Evolutionary conservation across 1,284 basidiomycete genomes (phyloP).

Genomic region (Grifola frondosa): DNA sequence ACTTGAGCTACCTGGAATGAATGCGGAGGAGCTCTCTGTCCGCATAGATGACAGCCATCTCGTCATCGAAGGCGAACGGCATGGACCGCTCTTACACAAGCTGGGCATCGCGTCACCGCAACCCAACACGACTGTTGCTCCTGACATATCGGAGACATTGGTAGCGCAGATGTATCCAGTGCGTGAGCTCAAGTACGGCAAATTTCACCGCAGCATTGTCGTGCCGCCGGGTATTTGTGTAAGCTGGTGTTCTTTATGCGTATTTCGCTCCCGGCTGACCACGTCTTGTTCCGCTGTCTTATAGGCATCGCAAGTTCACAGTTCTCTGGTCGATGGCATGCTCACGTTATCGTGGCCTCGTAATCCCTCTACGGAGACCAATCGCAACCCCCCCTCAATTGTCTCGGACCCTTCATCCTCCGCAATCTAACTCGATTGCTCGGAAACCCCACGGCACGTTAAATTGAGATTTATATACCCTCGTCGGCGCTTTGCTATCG

Average conservation of each 20-base stretch:
- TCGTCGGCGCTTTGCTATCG: too few species aligned
- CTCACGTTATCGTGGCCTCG: constrained; percentile 27
- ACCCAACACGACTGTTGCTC: constrained; percentile 1
- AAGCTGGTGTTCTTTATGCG: too few species aligned
- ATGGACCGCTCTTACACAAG: constrained; percentile 20
- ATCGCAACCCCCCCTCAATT: not conserved
- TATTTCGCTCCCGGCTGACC: too few species aligned
- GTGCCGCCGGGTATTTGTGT: constrained; percentile 17
- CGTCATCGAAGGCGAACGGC: constrained; percentile 48
- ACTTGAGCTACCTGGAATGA: constrained; percentile 58
- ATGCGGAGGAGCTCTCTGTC: constrained; percentile 44
- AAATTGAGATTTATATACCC: too few species aligned
- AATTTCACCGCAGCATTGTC: constrained; percentile 44
- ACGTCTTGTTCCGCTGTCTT: too few species aligned
- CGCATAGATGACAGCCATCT: constrained; percentile 44
- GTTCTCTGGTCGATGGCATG: constrained; percentile 25
- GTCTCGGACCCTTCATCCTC: not conserved
- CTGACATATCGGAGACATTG: constrained; percentile 1
- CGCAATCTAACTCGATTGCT: too few species aligned
- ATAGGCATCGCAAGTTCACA: constrained; percentile 23
- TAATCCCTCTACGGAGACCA: constrained; percentile 13
- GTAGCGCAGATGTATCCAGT: constrained; percentile 23
- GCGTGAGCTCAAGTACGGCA: constrained; percentile 55
- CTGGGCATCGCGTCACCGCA: constrained; percentile 5
- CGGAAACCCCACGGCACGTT: too few species aligned